phyloP scores from a whole-genome alignment of 352 stramenopile genomes.

The Saprolegnia diclina region DNA sequence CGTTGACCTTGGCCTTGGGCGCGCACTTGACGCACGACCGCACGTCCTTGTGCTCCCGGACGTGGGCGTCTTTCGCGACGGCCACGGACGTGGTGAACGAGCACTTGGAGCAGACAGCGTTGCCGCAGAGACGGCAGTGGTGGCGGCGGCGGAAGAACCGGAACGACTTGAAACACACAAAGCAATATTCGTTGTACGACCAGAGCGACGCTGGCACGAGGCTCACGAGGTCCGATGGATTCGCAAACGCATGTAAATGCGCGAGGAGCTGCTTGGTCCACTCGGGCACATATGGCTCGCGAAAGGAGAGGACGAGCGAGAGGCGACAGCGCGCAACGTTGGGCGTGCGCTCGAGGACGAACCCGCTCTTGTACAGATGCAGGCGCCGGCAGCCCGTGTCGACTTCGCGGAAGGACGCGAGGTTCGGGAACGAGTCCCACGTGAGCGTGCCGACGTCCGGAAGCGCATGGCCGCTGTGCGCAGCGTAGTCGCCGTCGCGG shows the following conservation, averaged over 20 bases:
- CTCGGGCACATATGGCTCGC: neutral
- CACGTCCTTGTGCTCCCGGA: neutral
- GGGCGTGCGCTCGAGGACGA: slow-evolving; percentile 1
- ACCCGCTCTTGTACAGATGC: slow-evolving; percentile 18
- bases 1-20: neutral
- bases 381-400: slow-evolving; percentile 12
- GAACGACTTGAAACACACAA: slow-evolving; percentile 55
- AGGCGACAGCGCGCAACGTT: neutral
- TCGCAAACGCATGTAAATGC: neutral
- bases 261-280: slow-evolving; percentile 5
- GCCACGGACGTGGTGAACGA: slow-evolving; percentile 29
- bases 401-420: neutral
- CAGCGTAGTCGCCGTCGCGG: neutral
- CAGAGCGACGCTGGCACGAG: slow-evolving; percentile 8
- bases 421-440: slow-evolving; percentile 19
- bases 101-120: slow-evolving; percentile 72
- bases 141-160: slow-evolving; percentile 65
- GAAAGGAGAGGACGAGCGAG: slow-evolving; percentile 10
- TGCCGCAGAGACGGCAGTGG: slow-evolving; percentile 71
- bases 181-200: slow-evolving; percentile 23
- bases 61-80: neutral
- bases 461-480: neutral
- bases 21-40: slow-evolving; percentile 4
- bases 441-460: slow-evolving; percentile 3
- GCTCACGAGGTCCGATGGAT: neutral